Base-by-base conservation (phyloP, 2,329 filamentous ascomycete genomes). In the Phaeosphaeria sp. region DNA sequence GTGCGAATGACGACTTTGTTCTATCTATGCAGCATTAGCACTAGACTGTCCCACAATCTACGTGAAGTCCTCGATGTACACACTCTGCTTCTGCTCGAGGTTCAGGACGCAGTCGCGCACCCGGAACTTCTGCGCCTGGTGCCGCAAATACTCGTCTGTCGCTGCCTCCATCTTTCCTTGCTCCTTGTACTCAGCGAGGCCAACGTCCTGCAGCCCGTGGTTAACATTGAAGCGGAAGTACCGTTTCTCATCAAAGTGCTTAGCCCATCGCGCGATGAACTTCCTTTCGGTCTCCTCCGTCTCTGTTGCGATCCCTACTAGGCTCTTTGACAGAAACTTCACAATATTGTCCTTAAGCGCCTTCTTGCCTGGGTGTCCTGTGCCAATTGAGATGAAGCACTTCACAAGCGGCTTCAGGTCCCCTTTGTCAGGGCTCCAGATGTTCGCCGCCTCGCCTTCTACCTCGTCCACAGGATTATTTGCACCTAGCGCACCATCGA, bases 391-490 rank as follows among this genome's bases (percentile, higher is more conserved):
- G 9, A 64, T 21, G 17, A 64, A 27, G 25, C 25, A 27, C 9
- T 60, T 59, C 2, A 63, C 52, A 2, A 54, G 53, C n/a, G 53
- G 57, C 21, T 57, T 52, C 13, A 59, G 36, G 18, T 59, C 49
- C 3, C 47, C 55, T 11, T 6, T 52, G 0, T 33, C 51, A 11
- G 41, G 11, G 41, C 59, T 44, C 56, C 60, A 59, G 51, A 65
- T 53, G 20, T 63, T 52, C 1, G 47, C 46, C 1, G 63, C 39
- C 60, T 82, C 73, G 17, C 69, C 72, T 73, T 74, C 79, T 1
- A 82, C 62, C 21, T 73, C 59, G 9, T 68, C 59, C 9, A 80
- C 66, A 1, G 82, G 83, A 54, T 84, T 84, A 63, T 84, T 84
- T 2, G 56, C 56, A 15, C 56, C 54, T 2, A 60, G 13, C 3